phyloP scores from a whole-genome alignment of 768 basidiomycete genomes.

The Tulasnella sp. region DNA sequence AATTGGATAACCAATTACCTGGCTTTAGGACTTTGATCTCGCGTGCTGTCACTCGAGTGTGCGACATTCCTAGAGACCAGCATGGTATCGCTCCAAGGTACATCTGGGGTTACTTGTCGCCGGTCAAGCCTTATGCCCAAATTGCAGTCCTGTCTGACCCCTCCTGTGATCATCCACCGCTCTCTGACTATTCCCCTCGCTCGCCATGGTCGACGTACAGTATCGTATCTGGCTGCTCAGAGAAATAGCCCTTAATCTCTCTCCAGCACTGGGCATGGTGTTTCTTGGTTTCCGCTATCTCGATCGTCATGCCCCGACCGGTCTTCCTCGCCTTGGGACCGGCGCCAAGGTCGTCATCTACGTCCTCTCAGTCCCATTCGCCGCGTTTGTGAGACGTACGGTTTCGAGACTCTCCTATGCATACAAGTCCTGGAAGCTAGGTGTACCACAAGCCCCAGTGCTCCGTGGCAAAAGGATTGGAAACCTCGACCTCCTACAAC shows the following conservation, averaged over 20 bases:
- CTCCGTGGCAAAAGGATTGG: slow-evolving; percentile 6
- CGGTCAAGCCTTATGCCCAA: too few species aligned
- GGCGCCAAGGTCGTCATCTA: background rate
- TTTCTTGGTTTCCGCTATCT: background rate
- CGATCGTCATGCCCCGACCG: background rate
- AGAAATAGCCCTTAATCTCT: background rate
- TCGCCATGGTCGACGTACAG: background rate
- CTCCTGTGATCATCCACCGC: too few species aligned
- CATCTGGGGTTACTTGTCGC: too few species aligned
- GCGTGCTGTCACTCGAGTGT: too few species aligned
- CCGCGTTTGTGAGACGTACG: slow-evolving; percentile 3
- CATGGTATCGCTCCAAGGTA: too few species aligned
- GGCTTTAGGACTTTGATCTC: too few species aligned
- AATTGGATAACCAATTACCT: too few species aligned
- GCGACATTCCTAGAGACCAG: too few species aligned
- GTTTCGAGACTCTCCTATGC: background rate
- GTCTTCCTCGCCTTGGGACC: background rate
- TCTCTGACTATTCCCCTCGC: too few species aligned
- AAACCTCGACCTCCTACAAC: slow-evolving; percentile 1
- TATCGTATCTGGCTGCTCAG: slow-evolving; percentile 6
- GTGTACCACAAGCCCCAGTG: background rate
- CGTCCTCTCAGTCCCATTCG: background rate
- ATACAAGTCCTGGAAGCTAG: slow-evolving; percentile 5
- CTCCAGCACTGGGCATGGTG: background rate
- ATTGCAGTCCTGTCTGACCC: too few species aligned